These are phyloP conservation scores for Tulasnella sp. DNA, from an alignment of 768 basidiomycete species.

Conservation along the genomic window DNA sequence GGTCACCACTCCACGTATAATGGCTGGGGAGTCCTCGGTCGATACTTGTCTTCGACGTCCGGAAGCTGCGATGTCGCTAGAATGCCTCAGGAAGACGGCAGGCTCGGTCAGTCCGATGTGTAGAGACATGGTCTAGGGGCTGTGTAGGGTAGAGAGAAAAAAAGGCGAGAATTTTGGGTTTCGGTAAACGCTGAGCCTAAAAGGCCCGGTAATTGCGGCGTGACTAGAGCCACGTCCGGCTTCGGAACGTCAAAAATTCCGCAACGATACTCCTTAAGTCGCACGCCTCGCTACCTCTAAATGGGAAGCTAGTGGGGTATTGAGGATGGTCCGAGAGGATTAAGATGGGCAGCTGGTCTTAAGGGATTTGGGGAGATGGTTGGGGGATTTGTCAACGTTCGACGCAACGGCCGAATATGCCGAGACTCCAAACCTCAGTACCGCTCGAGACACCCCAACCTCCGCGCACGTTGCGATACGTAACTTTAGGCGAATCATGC, in stretches of 20 bases:
- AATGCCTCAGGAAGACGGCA: conserved; percentile 61
- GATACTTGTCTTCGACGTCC: conserved; percentile 40
- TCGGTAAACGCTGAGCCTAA: neutral
- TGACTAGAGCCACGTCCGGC: neutral
- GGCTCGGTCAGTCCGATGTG: conserved; percentile 65
- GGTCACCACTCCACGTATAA: conserved; percentile 63
- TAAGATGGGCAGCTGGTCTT: neutral
- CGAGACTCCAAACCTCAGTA: neutral
- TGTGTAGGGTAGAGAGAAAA: neutral
- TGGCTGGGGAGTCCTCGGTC: conserved; percentile 50
- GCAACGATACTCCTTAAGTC: neutral
- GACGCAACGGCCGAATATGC: neutral
- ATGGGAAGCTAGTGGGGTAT: neutral
- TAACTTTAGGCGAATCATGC: conserved; percentile 15
- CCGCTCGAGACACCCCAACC: neutral
- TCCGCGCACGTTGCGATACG: conserved; percentile 18
- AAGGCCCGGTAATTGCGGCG: neutral
- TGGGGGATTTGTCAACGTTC: conserved; percentile 18
- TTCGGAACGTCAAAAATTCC: neutral
- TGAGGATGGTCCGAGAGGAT: neutral
- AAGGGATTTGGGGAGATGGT: neutral
- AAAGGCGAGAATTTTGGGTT: neutral
- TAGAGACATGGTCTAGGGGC: neutral
- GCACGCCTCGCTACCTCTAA: conserved; percentile 9
- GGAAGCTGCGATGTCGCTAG: conserved; percentile 37